Percentiles rank a stretch among this genome's conserved stretches.
These are phyloP conservation scores for Trichoderma polysporum DNA, from an alignment of 2,329 filamentous ascomycete genomes.

Conservation along the genomic window DNA sequence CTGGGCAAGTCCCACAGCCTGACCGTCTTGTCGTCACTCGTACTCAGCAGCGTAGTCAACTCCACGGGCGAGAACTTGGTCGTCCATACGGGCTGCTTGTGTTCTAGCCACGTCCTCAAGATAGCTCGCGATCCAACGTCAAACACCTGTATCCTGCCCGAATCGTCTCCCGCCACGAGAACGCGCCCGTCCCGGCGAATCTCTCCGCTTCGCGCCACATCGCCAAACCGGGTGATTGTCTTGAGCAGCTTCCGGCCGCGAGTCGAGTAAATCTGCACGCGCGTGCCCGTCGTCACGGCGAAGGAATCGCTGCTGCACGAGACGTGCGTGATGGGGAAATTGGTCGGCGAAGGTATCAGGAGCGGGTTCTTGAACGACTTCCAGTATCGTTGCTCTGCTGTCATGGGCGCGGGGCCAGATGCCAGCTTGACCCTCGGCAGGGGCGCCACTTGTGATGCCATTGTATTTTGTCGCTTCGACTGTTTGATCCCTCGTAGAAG, in stretches of 20 bases:
- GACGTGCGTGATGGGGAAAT: slow-evolving; percentile 87
- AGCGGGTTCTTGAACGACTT: slow-evolving; percentile 89
- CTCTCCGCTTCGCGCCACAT: slow-evolving; percentile 85
- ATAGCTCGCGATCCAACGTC: slow-evolving; percentile 86
- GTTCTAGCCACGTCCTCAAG: slow-evolving; percentile 89
- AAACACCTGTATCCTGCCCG: slow-evolving; percentile 91
- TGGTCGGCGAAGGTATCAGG: slow-evolving; percentile 85
- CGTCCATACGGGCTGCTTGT: slow-evolving; percentile 91
- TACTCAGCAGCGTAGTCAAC: slow-evolving; percentile 81
- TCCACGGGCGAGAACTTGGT: slow-evolving; percentile 90
- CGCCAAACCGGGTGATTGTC: slow-evolving; percentile 90
- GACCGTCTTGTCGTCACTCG: slow-evolving; percentile 90
- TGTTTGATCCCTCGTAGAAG: background rate
- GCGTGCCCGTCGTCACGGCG: slow-evolving; percentile 89
- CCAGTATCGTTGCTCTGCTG: slow-evolving; percentile 96
- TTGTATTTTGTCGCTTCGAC: slow-evolving; percentile 38
- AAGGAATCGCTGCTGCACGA: slow-evolving; percentile 76
- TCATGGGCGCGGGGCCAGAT: slow-evolving; percentile 76
- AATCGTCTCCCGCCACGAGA: slow-evolving; percentile 86
- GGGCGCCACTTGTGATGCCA: slow-evolving; percentile 84
- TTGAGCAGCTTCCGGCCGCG: slow-evolving; percentile 89
- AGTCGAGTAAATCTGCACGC: slow-evolving; percentile 90
- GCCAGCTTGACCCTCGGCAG: slow-evolving; percentile 80
- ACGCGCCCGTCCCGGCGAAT: slow-evolving; percentile 86
- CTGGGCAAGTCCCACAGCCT: slow-evolving; percentile 90